These are phyloP conservation scores for Fraxinus velutina DNA, from an alignment of 305 asterid genomes.

Conservation along the genomic window DNA sequence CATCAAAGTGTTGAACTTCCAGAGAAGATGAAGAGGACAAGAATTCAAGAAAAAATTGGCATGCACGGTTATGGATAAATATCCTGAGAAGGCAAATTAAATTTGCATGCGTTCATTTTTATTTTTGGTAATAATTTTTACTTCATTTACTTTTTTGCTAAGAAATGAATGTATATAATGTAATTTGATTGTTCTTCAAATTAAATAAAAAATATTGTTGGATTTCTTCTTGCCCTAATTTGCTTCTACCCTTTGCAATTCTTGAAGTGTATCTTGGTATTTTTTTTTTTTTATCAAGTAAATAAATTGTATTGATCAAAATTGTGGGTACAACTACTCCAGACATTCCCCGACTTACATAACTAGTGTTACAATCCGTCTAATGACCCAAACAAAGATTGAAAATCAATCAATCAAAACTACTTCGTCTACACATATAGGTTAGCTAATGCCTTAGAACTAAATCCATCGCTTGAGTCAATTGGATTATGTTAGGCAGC, in stretches of 20 bases:
- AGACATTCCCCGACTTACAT: neutral
- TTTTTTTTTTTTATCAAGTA: neutral
- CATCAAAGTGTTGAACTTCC: slow-evolving; percentile 55
- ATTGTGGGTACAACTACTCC: neutral
- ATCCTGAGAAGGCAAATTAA: neutral
- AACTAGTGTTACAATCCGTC: neutral
- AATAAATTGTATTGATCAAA: neutral
- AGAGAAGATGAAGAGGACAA: slow-evolving; percentile 33
- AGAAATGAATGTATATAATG: neutral
- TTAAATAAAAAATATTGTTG: neutral
- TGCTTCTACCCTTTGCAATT: neutral
- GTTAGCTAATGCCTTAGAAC: neutral
- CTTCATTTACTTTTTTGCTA: neutral
- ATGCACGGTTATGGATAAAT: neutral
- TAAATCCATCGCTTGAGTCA: neutral
- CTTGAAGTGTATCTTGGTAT: neutral
- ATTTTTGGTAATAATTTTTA: neutral
- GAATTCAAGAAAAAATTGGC: neutral
- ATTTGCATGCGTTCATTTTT: neutral
- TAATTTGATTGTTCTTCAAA: neutral
- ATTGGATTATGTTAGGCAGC: neutral
- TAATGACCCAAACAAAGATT: neutral
- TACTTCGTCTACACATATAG: neutral
- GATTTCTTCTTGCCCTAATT: neutral
- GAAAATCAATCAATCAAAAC: neutral